These are phyloP conservation scores for Podaxis pistillaris DNA, from an alignment of 768 basidiomycete genomes.

Conservation along the genomic window DNA sequence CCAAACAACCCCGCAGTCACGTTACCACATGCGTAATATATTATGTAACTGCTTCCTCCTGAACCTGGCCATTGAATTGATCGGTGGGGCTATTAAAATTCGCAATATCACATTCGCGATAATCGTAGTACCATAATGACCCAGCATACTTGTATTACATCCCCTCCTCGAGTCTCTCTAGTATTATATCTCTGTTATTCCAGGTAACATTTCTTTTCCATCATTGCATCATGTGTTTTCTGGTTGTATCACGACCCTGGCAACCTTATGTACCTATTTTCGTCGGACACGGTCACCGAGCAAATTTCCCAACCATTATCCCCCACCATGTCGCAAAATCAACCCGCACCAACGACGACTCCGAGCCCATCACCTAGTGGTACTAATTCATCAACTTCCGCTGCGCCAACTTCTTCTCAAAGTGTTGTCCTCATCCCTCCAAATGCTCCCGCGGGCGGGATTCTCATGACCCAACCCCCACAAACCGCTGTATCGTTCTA, in stretches of 20 bases:
- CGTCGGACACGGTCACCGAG: no score
- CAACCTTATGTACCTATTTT: neutral
- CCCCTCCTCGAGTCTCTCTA: neutral
- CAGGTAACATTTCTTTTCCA: neutral
- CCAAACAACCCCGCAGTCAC: neutral
- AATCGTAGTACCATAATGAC: neutral
- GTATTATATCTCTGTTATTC: neutral
- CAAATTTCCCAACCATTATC: neutral
- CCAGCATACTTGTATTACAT: neutral
- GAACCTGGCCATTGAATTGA: neutral
- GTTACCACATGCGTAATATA: no score
- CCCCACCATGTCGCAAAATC: slow-evolving; percentile 5
- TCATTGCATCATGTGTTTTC: neutral
- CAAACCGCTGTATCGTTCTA: slow-evolving; percentile 75
- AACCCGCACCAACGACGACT: neutral
- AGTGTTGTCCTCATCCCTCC: slow-evolving; percentile 8
- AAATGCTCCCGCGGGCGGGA: slow-evolving; percentile 35
- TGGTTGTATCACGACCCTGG: neutral
- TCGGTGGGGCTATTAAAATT: neutral
- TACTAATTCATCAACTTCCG: neutral
- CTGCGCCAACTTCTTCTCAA: neutral
- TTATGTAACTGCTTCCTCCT: no score
- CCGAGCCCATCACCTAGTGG: neutral
- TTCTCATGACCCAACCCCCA: slow-evolving; percentile 74
- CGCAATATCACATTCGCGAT: neutral